phyloP scores from a whole-genome alignment of 192 early-diverging fungal species.

The Coemansia sp. region DNA sequence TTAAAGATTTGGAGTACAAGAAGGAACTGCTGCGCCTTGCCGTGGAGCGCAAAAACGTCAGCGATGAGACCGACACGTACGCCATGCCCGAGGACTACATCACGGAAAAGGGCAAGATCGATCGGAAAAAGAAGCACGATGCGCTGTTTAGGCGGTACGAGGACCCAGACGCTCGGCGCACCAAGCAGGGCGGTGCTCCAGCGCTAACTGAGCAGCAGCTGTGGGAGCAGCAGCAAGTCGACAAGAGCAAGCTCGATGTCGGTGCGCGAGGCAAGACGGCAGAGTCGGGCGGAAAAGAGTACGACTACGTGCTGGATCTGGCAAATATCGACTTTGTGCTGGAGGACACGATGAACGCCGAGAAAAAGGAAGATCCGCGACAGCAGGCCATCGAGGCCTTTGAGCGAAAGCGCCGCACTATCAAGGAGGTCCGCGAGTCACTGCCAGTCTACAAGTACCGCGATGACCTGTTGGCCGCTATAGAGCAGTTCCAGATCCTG shows the following conservation, averaged over 20 bases:
- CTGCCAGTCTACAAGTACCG: slow-evolving; percentile 92
- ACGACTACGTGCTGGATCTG: slow-evolving; percentile 95
- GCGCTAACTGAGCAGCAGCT: slow-evolving; percentile 77
- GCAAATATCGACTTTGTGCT: slow-evolving; percentile 91
- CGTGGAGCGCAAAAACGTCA: slow-evolving; percentile 79
- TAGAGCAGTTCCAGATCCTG: slow-evolving; percentile 85
- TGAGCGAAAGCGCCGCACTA: slow-evolving; percentile 66
- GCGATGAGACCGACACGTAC: slow-evolving; percentile 83
- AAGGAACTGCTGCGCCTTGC: slow-evolving; percentile 84
- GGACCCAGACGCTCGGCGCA: slow-evolving; percentile 55
- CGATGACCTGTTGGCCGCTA: slow-evolving; percentile 79
- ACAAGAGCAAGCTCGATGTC: slow-evolving; percentile 59
- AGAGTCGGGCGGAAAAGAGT: slow-evolving; percentile 64
- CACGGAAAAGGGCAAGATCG: slow-evolving; percentile 97
- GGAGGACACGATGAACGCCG: slow-evolving; percentile 64
- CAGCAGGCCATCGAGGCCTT: slow-evolving; percentile 65
- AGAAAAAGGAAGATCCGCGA: slow-evolving; percentile 59
- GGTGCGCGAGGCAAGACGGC: slow-evolving; percentile 59
- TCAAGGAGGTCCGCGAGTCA: slow-evolving; percentile 63
- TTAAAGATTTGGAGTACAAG: slow-evolving; percentile 78
- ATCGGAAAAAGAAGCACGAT: slow-evolving; percentile 90
- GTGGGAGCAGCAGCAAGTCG: slow-evolving; percentile 90
- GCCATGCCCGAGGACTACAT: slow-evolving; percentile 94
- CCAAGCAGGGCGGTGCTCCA: slow-evolving; percentile 53
- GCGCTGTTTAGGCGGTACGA: slow-evolving; percentile 90